Conservation (phyloP, 768 basidiomycete genomes). For the Agaricus sinodeliciosus region DNA sequence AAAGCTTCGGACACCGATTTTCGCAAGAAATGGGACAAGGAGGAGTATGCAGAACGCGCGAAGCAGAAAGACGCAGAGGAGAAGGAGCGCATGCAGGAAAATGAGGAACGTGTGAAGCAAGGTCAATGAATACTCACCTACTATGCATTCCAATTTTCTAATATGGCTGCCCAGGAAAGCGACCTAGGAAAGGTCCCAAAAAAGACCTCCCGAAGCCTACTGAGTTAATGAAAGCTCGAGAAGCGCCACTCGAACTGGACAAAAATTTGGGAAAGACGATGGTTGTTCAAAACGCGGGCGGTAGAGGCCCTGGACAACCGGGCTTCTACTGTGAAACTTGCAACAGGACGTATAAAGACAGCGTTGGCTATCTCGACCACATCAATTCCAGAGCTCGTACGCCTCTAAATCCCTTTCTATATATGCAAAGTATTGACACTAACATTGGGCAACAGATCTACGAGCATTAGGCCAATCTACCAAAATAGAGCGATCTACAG, state of each 20-base stretch:
- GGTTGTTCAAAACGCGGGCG: constrained; percentile 82
- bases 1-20: constrained; percentile 67
- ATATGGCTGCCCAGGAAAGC: constrained; percentile 56
- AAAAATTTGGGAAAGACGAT: constrained; percentile 95
- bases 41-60: constrained; percentile 82
- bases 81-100: constrained; percentile 77
- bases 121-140: constrained; percentile 34
- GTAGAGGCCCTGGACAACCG: constrained; percentile 82
- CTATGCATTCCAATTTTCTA: not conserved
- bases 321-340: constrained; percentile 94
- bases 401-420: constrained; percentile 23
- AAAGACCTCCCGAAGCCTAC: constrained; percentile 91
- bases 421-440: not conserved
- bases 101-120: constrained; percentile 78
- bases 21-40: constrained; percentile 92
- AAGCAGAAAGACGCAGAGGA: constrained; percentile 77
- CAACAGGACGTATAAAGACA: constrained; percentile 89
- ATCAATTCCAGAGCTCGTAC: constrained; percentile 90
- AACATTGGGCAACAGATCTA: constrained; percentile 53
- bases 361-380: constrained; percentile 90
- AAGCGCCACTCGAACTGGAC: constrained; percentile 79
- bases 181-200: constrained; percentile 58
- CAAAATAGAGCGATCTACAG: constrained; percentile 80
- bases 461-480: constrained; percentile 95
- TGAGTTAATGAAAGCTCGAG: constrained; percentile 86